Conservation (phyloP, 768 basidiomycete genomes). For the Hydnomerulius pinastri region DNA sequence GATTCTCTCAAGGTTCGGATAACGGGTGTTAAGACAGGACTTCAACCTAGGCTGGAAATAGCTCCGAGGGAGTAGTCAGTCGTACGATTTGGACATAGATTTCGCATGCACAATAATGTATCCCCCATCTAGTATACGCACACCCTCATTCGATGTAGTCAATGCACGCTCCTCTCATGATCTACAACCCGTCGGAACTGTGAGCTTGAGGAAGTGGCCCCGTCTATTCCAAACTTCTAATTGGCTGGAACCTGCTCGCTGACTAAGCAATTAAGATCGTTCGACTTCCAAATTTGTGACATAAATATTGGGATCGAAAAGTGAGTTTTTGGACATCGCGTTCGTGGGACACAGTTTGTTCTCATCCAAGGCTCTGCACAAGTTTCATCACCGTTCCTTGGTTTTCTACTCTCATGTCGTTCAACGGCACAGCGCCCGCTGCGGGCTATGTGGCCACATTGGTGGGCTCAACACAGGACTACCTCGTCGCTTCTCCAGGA, state of each 20-base stretch:
- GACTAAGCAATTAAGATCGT: constrained; percentile 24
- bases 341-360: constrained; percentile 1
- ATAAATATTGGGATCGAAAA: constrained; percentile 11
- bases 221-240: not conserved
- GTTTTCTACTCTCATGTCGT: constrained; percentile 24
- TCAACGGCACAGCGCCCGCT: constrained; percentile 20
- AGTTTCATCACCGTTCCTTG: not conserved
- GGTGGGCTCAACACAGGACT: constrained; percentile 18
- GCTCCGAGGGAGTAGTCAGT: constrained; percentile 8
- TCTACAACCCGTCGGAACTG: constrained; percentile 8
- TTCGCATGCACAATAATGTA: not conserved
- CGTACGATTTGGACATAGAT: not conserved
- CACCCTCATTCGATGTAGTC: not conserved
- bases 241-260: constrained; percentile 10
- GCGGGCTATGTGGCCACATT: constrained; percentile 26
- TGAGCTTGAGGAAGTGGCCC: too few relatives aligned
- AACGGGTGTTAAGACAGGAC: constrained; percentile 30
- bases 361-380: not conserved
- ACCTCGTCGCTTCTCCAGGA: constrained; percentile 25
- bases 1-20: constrained; percentile 28
- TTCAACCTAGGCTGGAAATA: constrained; percentile 27
- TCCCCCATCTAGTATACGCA: not conserved
- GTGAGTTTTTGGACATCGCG: not conserved
- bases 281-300: constrained; percentile 5
- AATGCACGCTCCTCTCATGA: not conserved